A percentile compares a stretch with the other conserved stretches of the same genome.
phyloP scores from a whole-genome alignment of 2,329 filamentous ascomycete genomes.

The Paecilomyces variotii region DNA sequence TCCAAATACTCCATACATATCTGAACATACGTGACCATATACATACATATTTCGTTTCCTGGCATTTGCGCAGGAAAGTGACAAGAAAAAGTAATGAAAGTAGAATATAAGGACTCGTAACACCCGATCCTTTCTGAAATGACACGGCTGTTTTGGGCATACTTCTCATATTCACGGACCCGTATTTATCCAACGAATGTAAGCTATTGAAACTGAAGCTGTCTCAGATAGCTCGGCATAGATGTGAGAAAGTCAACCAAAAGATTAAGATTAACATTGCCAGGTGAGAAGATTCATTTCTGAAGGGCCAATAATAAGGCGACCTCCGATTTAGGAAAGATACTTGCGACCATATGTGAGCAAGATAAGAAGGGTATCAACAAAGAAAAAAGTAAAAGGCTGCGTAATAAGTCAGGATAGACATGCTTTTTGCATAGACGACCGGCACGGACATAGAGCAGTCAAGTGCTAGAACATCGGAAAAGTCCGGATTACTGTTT shows the following conservation, averaged over 20 bases:
- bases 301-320: background rate
- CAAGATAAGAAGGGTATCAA: background rate
- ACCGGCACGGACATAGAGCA: background rate
- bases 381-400: background rate
- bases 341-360: background rate
- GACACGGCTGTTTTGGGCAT: background rate
- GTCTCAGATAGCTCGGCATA: background rate
- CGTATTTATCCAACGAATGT: background rate
- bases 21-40: background rate
- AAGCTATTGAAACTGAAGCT: background rate
- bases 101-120: background rate
- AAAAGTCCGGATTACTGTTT: background rate
- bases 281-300: background rate
- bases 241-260: background rate
- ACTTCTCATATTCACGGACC: background rate
- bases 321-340: background rate
- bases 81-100: background rate
- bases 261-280: background rate
- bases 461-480: background rate
- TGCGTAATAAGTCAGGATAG: background rate
- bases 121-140: background rate
- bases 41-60: background rate
- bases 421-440: background rate
- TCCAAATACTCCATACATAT: background rate
- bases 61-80: background rate